These are phyloP conservation scores for Scheffersomyces segobiensis DNA, from an alignment of 1,139 yeast species.

Conservation along the genomic window DNA sequence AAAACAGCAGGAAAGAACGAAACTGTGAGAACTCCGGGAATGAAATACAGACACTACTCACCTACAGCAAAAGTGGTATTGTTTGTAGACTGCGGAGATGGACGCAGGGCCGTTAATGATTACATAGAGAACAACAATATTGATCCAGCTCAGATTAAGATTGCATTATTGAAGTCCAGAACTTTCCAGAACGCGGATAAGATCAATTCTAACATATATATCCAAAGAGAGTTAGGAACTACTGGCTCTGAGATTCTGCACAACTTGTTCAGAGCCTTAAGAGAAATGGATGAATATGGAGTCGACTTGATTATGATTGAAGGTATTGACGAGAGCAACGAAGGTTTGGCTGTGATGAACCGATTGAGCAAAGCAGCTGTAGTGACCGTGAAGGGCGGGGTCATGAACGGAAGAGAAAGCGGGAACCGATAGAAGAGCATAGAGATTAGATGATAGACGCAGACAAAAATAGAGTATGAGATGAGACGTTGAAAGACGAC, in stretches of 20 bases:
- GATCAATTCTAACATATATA: constrained; percentile 20
- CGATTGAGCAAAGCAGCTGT: constrained; percentile 84
- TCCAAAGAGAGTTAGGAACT: constrained; percentile 54
- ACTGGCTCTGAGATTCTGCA: constrained; percentile 67
- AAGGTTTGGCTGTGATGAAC: constrained; percentile 95
- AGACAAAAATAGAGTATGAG: background rate
- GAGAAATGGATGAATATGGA: constrained; percentile 68
- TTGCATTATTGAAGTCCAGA: constrained; percentile 52
- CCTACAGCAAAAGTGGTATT: constrained; percentile 83
- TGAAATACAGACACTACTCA: constrained; percentile 95
- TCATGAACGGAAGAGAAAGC: background rate
- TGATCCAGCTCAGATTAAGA: constrained; percentile 14
- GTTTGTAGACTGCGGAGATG: constrained; percentile 55
- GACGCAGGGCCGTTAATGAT: constrained; percentile 27
- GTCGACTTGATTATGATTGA: constrained; percentile 73
- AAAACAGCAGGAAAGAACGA: constrained; percentile 65
- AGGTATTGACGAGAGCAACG: constrained; percentile 66
- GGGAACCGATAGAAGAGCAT: background rate
- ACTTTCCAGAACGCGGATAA: constrained; percentile 28
- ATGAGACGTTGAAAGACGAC: background rate
- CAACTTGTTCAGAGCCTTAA: constrained; percentile 66
- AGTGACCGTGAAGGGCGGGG: constrained; percentile 30
- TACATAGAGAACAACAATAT: constrained; percentile 23
- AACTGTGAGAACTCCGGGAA: constrained; percentile 90
- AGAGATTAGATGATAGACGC: background rate